phyloP scores from a whole-genome alignment of 2,329 filamentous ascomycete species.

The Phialophora macrospora region DNA sequence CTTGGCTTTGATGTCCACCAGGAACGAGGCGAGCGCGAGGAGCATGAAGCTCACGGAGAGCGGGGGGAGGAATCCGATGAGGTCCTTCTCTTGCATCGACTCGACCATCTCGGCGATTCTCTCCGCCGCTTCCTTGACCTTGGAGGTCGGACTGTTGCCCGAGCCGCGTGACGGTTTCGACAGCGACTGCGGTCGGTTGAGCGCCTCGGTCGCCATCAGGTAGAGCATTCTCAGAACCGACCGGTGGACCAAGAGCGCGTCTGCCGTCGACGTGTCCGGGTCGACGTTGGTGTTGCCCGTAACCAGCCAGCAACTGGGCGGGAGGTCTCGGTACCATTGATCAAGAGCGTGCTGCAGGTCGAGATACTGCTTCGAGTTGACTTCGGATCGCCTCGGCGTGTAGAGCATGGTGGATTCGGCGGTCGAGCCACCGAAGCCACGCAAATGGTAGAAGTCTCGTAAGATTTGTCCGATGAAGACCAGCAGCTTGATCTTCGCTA shows the following conservation, averaged over 20 bases:
- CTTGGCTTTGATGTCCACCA: constrained; percentile 33
- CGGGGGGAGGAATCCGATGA: constrained; percentile 31
- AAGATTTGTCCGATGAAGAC: constrained; percentile 30
- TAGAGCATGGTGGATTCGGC: constrained; percentile 33
- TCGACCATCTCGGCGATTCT: constrained; percentile 30
- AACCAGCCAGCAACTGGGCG: constrained; percentile 24
- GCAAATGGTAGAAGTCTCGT: constrained; percentile 26
- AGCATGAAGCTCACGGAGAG: constrained; percentile 34
- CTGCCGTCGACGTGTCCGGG: constrained; percentile 10
- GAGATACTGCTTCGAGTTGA: constrained; percentile 19
- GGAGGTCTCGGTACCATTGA: constrained; percentile 29
- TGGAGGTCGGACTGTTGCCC: constrained; percentile 19
- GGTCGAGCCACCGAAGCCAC: constrained; percentile 28
- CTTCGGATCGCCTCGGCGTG: constrained; percentile 24
- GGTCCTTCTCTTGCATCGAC: constrained; percentile 26
- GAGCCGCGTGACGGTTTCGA: constrained; percentile 14
- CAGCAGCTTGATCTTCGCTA: constrained; percentile 27
- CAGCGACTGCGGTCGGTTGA: constrained; percentile 30
- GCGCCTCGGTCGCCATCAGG: constrained; percentile 30
- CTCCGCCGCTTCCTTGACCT: constrained; percentile 29
- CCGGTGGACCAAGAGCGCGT: constrained; percentile 25
- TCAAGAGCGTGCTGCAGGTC: constrained; percentile 28
- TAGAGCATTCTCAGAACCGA: constrained; percentile 30
- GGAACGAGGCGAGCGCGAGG: constrained; percentile 30
- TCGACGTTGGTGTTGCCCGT: constrained; percentile 7